A percentile compares a stretch with the other conserved stretches of the same genome.
Conservation (phyloP, 345 rosid genomes). For the Ceriops zippeliana region DNA sequence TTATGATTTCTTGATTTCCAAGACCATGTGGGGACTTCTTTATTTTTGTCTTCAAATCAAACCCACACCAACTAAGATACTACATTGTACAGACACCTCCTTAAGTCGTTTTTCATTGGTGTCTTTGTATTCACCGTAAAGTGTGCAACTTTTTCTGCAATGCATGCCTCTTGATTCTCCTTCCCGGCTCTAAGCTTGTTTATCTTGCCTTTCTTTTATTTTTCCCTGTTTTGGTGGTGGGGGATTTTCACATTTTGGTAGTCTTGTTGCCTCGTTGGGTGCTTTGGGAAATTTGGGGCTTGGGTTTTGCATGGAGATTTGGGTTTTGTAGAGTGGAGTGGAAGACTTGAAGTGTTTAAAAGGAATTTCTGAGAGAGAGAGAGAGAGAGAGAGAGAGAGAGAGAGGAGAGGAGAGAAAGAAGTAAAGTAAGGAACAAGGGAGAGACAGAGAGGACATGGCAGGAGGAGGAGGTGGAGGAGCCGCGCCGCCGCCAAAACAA, state of each 20-base stretch:
- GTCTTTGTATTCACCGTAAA: background rate
- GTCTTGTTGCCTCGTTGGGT: conserved; percentile 12
- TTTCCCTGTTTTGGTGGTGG: background rate
- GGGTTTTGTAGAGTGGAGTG: conserved; percentile 17
- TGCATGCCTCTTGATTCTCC: conserved; percentile 24
- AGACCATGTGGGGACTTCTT: conserved; percentile 17
- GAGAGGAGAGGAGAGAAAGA: background rate
- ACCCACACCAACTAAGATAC: conserved; percentile 4
- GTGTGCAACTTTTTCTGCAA: conserved; percentile 7
- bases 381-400: background rate
- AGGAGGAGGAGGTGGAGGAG: conserved; percentile 55
- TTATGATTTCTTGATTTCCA: conserved; percentile 24
- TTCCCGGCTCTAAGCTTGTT: background rate
- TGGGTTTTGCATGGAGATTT: conserved; percentile 26
- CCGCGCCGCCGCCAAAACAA: conserved; percentile 72
- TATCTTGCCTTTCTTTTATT: background rate
- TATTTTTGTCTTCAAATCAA: background rate
- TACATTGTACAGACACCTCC: background rate
- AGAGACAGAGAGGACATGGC: conserved; percentile 36
- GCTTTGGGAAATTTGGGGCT: conserved; percentile 20
- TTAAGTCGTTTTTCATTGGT: background rate
- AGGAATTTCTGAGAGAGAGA: conserved; percentile 4
- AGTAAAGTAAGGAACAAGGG: conserved; percentile 3
- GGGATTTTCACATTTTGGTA: too few species aligned
- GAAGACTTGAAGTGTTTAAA: conserved; percentile 6